Conservation (phyloP, 306 rosid genomes). For the Abrus pulchellus region DNA sequence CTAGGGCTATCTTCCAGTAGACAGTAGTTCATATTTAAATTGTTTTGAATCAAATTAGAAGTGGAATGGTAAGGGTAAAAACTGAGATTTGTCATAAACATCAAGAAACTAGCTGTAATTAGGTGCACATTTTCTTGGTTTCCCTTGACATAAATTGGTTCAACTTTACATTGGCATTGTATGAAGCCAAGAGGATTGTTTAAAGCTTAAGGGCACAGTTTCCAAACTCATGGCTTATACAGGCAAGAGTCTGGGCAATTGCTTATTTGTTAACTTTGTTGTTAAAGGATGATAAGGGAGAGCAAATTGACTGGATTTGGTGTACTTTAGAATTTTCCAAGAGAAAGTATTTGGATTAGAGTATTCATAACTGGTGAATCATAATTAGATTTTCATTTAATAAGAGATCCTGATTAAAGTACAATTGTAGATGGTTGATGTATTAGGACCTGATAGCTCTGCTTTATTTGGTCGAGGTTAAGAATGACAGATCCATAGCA, state of each 20-base stretch:
- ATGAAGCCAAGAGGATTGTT: background rate
- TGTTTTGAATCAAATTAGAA: constrained; percentile 30
- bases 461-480: constrained; percentile 1
- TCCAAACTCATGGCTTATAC: background rate
- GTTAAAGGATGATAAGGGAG: background rate
- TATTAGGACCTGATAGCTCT: constrained; percentile 4
- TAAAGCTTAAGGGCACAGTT: background rate
- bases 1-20: too few relatives aligned
- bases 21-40: constrained; percentile 8
- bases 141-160: constrained; percentile 35
- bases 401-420: background rate
- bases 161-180: constrained; percentile 4
- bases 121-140: background rate
- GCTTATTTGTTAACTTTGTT: background rate
- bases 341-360: constrained; percentile 4
- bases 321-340: constrained; percentile 8
- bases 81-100: constrained; percentile 1
- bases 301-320: background rate
- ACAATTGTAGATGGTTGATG: constrained; percentile 12
- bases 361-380: background rate
- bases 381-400: background rate
- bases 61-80: constrained; percentile 11
- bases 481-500: constrained; percentile 17
- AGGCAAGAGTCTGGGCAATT: background rate
- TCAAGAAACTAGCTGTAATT: background rate